Evolutionary conservation across 495 filamentous ascomycete genomes (phyloP), one percentile per base, ranked within the genome.

Genomic region (Corynascus novoguineensis): DNA sequence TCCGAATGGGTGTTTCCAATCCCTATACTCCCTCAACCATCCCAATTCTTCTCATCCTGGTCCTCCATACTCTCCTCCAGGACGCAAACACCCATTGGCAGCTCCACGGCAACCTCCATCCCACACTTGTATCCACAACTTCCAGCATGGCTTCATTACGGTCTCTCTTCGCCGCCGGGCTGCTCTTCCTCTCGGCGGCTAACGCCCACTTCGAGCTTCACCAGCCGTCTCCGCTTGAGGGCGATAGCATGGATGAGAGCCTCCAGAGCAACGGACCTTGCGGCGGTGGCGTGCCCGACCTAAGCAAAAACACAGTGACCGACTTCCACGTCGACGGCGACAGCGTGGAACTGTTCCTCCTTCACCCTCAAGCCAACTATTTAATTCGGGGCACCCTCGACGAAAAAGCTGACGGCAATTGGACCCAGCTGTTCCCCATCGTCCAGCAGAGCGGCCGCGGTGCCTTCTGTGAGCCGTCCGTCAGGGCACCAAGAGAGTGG

Each of bases 241-340:
- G 63, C 27, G 32, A 42, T 21, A 29, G 24, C 0, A 41, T 81
- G 64, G 59, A 73, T 31, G 78, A 81, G 27, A 58, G 66, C n/a
- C 42, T 68, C 14, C 72, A 80, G 54, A 56, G 22, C 53, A 62
- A 57, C 4, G 61, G 57, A 0, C 80, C 78, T 7, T 82, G 80
- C 58, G 80, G 80, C 45, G 73, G 78, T 45, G 71, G 75, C 59
- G 57, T 57, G 0, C 64, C 73, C 41, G 61, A 71, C 44, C 71
- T 80, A 41, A 35, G 57, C 46, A 47, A 58, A n/a, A 64, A 70
- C 42, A 63, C 65, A 5, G 45, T 68, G 3, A 74, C 68, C 24
- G 70, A 79, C 49, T 80, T 81, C 71, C 74, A 77, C 55, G 78
- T 82, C 61, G 77, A 67, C 51, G 78, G 78, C 51, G 73, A 78